Evolutionary conservation across 140 eudicot species (phyloP).

Genomic region (Flaveria floridana): DNA sequence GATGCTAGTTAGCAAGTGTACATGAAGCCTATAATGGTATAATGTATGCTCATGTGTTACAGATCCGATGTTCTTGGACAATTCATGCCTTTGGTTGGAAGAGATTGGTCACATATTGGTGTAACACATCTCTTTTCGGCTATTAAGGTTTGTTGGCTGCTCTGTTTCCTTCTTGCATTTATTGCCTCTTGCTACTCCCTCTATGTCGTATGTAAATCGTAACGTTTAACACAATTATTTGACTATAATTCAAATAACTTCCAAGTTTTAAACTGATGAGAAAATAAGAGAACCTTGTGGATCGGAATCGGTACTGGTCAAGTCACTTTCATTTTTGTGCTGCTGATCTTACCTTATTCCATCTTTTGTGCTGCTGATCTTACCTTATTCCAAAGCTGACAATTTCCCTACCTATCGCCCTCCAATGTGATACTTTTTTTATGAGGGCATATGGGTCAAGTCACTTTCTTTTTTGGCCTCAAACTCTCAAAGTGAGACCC

Average conservation of each 20-base stretch:
- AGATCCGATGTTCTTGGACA: conserved; percentile 99
- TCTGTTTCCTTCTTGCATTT: conserved; percentile 7
- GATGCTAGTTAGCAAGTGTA: background rate
- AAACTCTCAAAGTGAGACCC: no score
- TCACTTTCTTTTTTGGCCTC: no score
- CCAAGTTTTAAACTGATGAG: background rate
- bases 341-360: no score
- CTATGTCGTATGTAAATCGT: background rate
- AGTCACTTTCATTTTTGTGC: no score
- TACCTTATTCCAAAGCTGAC: no score
- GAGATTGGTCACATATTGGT: conserved; percentile 98
- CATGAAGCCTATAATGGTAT: background rate
- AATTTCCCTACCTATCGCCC: no score
- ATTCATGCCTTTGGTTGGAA: conserved; percentile 97
- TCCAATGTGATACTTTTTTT: no score
- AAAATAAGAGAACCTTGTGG: background rate
- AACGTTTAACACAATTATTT: background rate
- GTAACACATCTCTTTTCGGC: conserved; percentile 97
- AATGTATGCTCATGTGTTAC: conserved; percentile 23
- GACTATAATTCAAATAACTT: background rate
- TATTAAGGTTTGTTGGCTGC: conserved; percentile 57
- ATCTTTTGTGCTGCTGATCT: no score
- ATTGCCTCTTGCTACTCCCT: background rate
- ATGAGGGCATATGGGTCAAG: no score
- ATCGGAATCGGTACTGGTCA: background rate